These are phyloP conservation scores for Chrysoporthe cubensis DNA, from an alignment of 2,329 filamentous ascomycete genomes.

Conservation along the genomic window DNA sequence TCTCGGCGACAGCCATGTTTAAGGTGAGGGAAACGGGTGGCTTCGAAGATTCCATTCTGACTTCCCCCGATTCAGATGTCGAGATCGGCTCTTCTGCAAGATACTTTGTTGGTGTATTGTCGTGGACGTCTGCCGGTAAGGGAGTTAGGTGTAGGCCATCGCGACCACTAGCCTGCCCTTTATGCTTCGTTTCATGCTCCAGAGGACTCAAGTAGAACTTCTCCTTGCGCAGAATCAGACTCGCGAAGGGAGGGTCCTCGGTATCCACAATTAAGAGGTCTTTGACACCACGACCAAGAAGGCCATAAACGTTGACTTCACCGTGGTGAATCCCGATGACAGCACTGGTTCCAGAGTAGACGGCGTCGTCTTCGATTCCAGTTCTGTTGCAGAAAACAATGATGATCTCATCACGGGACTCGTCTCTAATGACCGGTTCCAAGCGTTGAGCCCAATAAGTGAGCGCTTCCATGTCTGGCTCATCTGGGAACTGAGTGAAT, in stretches of 20 bases:
- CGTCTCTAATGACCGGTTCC: slow-evolving; percentile 54
- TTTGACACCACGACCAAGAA: slow-evolving; percentile 65
- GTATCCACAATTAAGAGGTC: slow-evolving; percentile 63
- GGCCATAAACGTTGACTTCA: slow-evolving; percentile 62
- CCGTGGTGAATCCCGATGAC: slow-evolving; percentile 63
- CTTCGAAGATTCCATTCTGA: background rate
- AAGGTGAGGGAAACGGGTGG: background rate
- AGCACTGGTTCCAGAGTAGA: slow-evolving; percentile 67
- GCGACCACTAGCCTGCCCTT: background rate
- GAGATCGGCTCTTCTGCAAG: background rate
- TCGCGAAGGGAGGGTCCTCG: slow-evolving; percentile 38
- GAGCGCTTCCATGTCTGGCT: slow-evolving; percentile 65
- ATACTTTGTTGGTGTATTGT: slow-evolving; percentile 3
- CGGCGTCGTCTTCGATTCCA: slow-evolving; percentile 59
- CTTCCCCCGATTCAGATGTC: background rate
- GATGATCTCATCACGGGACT: slow-evolving; percentile 55
- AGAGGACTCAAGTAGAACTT: background rate
- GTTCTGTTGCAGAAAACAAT: slow-evolving; percentile 66
- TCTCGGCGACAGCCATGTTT: slow-evolving; percentile 10
- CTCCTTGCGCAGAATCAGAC: slow-evolving; percentile 37
- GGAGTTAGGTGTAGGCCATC: slow-evolving; percentile 5
- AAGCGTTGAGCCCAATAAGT: slow-evolving; percentile 68
- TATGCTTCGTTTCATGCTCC: slow-evolving; percentile 1
- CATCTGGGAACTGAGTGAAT: slow-evolving; percentile 45
- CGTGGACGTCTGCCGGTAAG: background rate